Percentiles rank a stretch among this genome's conserved stretches.
Conservation (phyloP, 345 rosid genomes). For the Cardamine resedifolia region DNA sequence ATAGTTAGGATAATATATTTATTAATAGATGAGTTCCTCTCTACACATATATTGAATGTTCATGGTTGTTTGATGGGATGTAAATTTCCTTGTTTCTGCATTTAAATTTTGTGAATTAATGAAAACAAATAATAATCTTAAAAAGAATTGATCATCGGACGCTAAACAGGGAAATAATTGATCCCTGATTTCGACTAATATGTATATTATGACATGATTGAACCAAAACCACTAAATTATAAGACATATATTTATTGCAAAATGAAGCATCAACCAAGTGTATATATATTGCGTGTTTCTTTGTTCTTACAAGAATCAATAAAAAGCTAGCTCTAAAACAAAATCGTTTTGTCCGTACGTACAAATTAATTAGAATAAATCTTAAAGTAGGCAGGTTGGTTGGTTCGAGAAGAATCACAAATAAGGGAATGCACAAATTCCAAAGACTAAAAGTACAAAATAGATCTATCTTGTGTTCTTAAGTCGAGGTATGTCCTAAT, state of each 20-base stretch:
- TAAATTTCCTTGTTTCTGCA: background rate
- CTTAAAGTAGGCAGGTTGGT: constrained; percentile 20
- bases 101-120: background rate
- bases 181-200: background rate
- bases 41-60: background rate
- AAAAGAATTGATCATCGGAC: background rate
- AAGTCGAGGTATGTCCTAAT: constrained; percentile 30
- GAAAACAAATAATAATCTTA: background rate
- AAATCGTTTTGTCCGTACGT: constrained; percentile 5
- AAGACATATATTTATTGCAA: constrained; percentile 1
- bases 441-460: constrained; percentile 28
- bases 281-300: background rate
- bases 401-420: constrained; percentile 19
- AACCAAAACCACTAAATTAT: background rate
- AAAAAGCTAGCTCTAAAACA: background rate
- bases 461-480: constrained; percentile 18
- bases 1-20: background rate
- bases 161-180: background rate
- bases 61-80: background rate
- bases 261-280: background rate
- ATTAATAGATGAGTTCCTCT: background rate
- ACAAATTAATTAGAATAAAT: background rate
- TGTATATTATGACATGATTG: background rate
- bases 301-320: background rate
- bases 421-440: constrained; percentile 35